Base-by-base conservation (phyloP, 345 rosid genomes). In the Ceriops tagal region DNA sequence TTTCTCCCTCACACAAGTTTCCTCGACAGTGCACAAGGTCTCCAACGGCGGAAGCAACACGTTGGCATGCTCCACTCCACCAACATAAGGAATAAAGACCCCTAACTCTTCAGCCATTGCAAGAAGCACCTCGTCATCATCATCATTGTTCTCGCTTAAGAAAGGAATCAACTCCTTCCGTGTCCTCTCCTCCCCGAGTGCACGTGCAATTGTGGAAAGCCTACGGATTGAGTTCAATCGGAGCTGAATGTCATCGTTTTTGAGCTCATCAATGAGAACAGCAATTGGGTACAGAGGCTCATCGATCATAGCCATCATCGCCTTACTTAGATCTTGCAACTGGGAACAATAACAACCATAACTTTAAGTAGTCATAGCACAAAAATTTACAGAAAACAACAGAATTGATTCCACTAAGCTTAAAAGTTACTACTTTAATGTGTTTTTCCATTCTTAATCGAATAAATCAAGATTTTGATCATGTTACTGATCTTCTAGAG, bases 121-220 rank as follows among this genome's bases (percentile, higher is more conserved):
- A 74, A 89, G 97, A 75, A 91, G 97, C 34, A 93, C 98, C 85
- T 93, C 98, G n/a, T 93, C 96, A 22, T 93, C 97, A 35, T 93
- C 97, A 3, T 93, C 98, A 73, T 91, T 93, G 83, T 91, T 93
- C 80, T 93, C 98, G 27, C 95, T 85, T 68, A 91, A 69, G 68
- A 93, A 93, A 0, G 98, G 98, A 62, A 93, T 89, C 53, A 93
- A 73, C 72, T 93, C 98, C 83, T 88, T 93, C 64, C 98, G 81
- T 0, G 97, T 91, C 61, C 96, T 83, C 63, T 93, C 98, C 79
- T 93, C 98, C 21, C 98, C 97, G 58, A 93, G 97, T 21, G 98
- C 98, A 51, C 96, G 95, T 5, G 97, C 97, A 53, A 93, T 93
- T 0, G 98, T 93, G 37, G 98, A 91, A 31, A 93, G 75, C 61